Conservation (phyloP, 805 yeast genomes). For the Candida ovalis region DNA sequence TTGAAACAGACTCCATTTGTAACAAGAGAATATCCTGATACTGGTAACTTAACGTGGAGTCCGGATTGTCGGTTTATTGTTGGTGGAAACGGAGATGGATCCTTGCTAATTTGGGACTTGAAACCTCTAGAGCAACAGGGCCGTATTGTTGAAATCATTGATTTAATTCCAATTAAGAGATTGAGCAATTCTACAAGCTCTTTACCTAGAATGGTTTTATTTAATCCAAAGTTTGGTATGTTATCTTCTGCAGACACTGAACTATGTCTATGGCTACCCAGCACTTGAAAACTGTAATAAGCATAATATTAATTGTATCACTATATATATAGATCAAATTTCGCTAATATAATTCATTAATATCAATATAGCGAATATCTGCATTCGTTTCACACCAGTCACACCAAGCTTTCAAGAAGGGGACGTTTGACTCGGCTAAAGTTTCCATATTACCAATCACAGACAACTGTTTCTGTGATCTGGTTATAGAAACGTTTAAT, state of each 20-base stretch:
- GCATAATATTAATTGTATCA: not conserved
- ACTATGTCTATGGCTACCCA: conserved; percentile 41
- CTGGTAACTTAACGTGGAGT: conserved; percentile 56
- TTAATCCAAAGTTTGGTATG: conserved; percentile 58
- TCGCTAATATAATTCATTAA: conserved; percentile 29
- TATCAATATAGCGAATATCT: conserved; percentile 67
- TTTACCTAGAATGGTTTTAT: conserved; percentile 48
- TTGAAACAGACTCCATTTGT: conserved; percentile 43
- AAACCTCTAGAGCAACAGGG: not conserved
- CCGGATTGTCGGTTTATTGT: conserved; percentile 65
- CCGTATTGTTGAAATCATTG: not conserved
- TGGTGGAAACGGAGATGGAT: conserved; percentile 57
- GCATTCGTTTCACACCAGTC: conserved; percentile 62
- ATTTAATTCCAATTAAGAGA: conserved; percentile 18
- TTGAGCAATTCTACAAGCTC: conserved; percentile 16
- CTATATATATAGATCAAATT: not conserved
- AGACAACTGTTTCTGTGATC: conserved; percentile 82
- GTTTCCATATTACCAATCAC: conserved; percentile 85
- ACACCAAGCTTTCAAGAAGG: conserved; percentile 63
- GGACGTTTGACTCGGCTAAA: conserved; percentile 39
- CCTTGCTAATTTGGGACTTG: conserved; percentile 51
- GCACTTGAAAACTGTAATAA: not conserved
- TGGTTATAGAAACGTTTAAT: conserved; percentile 88
- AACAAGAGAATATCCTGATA: conserved; percentile 35
- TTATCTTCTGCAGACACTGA: conserved; percentile 64